Evolutionary conservation across 257 asterid species (phyloP), one percentile per base, ranked within the genome.

Genomic region (Gardenia jasminoides): DNA sequence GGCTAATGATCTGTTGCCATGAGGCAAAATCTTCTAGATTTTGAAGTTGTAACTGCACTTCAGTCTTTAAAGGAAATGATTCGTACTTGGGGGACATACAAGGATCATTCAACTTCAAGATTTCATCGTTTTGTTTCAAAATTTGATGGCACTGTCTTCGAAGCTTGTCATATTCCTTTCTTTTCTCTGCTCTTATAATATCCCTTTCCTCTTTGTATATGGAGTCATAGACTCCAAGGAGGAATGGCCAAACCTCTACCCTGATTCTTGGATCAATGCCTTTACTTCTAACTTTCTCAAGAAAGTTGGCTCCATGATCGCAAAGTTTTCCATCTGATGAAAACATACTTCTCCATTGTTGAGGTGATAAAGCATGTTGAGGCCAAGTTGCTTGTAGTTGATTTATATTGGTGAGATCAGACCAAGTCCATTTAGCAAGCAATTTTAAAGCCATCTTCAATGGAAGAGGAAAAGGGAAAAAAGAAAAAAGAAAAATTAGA

Each of bases 251-350:
- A n/a, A n/a, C n/a, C n/a, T n/a, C n/a, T n/a, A n/a, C n/a, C n/a
- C n/a, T n/a, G n/a, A 94, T 94, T 85, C 90, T 88, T 78, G 97
- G 93, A 86, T 94, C 96, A 77, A 90, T 90, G 69, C 98, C 98
- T 98, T 94, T 98, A 83, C 98, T 93, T 76, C 98, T 96, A 77
- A 94, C 93, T 93, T 90, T 94, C 90, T 94, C 93, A 81, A 94
- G 87, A 78, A 94, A 91, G 76, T 92, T 93, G 68, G 84, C 85
- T 79, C 98, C 98, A 72, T 84, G 88, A 84, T 89, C 94, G 24
- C 92, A 92, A 66, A 93, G 89, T 77, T 87, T 93, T 80, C 98
- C 98, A 78, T 93, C 98, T 36, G 90, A 86, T 77, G 95, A 83
- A 86, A 94, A 94, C 86, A 91, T 84, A 79, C 83, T 84, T 84